Conservation (phyloP, 352 stramenopile genomes). For the Phytophthora lateralis region DNA sequence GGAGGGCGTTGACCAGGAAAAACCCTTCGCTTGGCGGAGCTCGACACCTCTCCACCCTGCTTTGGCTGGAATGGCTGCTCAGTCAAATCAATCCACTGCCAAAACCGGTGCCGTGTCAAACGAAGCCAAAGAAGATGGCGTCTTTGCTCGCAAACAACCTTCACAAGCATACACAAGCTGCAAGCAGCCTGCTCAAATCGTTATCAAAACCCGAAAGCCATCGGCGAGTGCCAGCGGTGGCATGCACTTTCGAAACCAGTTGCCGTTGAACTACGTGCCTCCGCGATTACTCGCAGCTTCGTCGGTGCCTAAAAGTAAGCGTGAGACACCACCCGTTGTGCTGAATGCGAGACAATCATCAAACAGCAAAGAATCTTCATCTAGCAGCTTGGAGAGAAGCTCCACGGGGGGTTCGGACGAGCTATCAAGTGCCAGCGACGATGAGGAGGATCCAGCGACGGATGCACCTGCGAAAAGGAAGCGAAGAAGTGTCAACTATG, state of each 20-base stretch:
- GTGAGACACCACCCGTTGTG: background rate
- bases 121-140: constrained; percentile 1
- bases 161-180: background rate
- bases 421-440: constrained; percentile 25
- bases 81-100: constrained; percentile 17
- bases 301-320: constrained; percentile 18
- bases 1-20: constrained; percentile 23
- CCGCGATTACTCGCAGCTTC: constrained; percentile 12
- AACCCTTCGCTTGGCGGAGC: constrained; percentile 25
- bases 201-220: constrained; percentile 45
- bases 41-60: constrained; percentile 16
- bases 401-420: constrained; percentile 16
- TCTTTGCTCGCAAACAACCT: background rate
- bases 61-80: constrained; percentile 12
- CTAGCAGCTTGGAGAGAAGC: constrained; percentile 11
- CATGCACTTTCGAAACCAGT: constrained; percentile 79
- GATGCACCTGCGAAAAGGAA: constrained; percentile 14
- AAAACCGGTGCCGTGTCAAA: background rate
- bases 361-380: constrained; percentile 5
- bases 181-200: constrained; percentile 19
- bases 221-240: constrained; percentile 31
- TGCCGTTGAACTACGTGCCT: constrained; percentile 68
- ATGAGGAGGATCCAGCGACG: constrained; percentile 9
- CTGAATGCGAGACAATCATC: constrained; percentile 2
- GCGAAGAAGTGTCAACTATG: constrained; percentile 3